Conservation (phyloP, 2,329 filamentous ascomycete genomes). For the Penicillium rolfsii region DNA sequence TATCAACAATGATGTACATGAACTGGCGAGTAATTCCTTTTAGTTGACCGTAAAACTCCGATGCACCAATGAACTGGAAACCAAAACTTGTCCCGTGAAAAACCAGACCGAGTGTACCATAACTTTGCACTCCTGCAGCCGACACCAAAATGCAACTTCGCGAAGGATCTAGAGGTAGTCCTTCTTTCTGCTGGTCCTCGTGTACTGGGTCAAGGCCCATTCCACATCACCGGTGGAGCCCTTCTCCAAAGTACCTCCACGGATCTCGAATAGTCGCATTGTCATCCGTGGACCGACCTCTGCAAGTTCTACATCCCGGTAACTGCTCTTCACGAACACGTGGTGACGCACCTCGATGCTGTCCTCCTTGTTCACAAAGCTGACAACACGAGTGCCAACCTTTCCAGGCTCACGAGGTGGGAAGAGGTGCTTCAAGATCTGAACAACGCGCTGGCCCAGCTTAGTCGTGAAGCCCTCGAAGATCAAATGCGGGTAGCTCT, state of each 20-base stretch:
- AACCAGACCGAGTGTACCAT: constrained; percentile 20
- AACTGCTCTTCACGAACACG: constrained; percentile 91
- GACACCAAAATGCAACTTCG: constrained; percentile 23
- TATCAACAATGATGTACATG: constrained; percentile 30
- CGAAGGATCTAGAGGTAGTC: constrained; percentile 70
- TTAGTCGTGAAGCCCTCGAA: constrained; percentile 90
- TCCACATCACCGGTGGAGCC: constrained; percentile 92
- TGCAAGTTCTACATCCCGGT: constrained; percentile 83
- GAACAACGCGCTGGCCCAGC: constrained; percentile 79
- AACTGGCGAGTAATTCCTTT: constrained; percentile 15
- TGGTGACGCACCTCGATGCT: constrained; percentile 88
- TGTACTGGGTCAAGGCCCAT: constrained; percentile 96
- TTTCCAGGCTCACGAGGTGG: constrained; percentile 86
- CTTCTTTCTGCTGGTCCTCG: constrained; percentile 90
- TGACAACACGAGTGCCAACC: constrained; percentile 84
- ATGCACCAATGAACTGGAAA: constrained; percentile 32
- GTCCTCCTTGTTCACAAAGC: constrained; percentile 88
- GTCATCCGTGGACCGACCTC: constrained; percentile 95
- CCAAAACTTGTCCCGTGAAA: constrained; percentile 23
- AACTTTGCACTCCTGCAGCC: constrained; percentile 22
- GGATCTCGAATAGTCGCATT: constrained; percentile 94
- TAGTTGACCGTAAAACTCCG: constrained; percentile 34
- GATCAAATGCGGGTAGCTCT: constrained; percentile 91
- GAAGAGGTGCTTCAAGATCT: constrained; percentile 91
- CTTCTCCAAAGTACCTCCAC: constrained; percentile 84